These are phyloP conservation scores for Irpex sp. DNA, from an alignment of 1,284 basidiomycete genomes.

Conservation along the genomic window DNA sequence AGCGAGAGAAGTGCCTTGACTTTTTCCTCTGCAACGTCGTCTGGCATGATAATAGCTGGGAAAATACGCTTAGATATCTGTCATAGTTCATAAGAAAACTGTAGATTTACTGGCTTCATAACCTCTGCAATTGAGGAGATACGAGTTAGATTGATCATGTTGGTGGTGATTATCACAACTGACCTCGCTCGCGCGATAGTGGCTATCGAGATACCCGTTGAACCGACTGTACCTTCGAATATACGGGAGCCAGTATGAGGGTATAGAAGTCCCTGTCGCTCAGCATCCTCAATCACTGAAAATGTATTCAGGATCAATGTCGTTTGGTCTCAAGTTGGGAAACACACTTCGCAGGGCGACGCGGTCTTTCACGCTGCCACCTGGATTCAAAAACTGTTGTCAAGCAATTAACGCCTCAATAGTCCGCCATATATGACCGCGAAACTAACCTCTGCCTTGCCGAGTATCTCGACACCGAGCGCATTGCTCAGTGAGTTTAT, in stretches of 20 bases:
- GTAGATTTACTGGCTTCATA: slow-evolving; percentile 66
- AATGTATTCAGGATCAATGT: background rate
- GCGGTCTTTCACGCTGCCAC: slow-evolving; percentile 96
- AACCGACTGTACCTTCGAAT: slow-evolving; percentile 97
- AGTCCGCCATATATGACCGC: too few relatives aligned
- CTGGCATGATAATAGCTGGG: slow-evolving; percentile 87
- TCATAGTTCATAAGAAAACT: background rate
- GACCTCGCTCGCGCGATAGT: slow-evolving; percentile 88
- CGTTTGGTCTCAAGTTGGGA: background rate
- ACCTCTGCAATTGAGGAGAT: slow-evolving; percentile 51
- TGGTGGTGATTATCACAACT: too few relatives aligned
- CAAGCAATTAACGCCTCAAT: background rate
- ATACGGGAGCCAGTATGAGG: slow-evolving; percentile 92
- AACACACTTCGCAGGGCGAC: slow-evolving; percentile 84
- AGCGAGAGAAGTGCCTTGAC: slow-evolving; percentile 80
- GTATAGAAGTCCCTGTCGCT: slow-evolving; percentile 76
- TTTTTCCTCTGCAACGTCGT: slow-evolving; percentile 93
- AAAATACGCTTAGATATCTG: background rate
- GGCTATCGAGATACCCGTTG: slow-evolving; percentile 95
- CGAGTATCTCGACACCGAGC: slow-evolving; percentile 91
- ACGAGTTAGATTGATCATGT: too few relatives aligned
- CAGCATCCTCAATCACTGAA: slow-evolving; percentile 91
- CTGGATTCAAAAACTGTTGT: slow-evolving; percentile 87
- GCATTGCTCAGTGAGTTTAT: slow-evolving; percentile 91
- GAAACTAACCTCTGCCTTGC: slow-evolving; percentile 82